phyloP scores from a whole-genome alignment of 116 monocot genomes.

The Trichopus zeylanicus region DNA sequence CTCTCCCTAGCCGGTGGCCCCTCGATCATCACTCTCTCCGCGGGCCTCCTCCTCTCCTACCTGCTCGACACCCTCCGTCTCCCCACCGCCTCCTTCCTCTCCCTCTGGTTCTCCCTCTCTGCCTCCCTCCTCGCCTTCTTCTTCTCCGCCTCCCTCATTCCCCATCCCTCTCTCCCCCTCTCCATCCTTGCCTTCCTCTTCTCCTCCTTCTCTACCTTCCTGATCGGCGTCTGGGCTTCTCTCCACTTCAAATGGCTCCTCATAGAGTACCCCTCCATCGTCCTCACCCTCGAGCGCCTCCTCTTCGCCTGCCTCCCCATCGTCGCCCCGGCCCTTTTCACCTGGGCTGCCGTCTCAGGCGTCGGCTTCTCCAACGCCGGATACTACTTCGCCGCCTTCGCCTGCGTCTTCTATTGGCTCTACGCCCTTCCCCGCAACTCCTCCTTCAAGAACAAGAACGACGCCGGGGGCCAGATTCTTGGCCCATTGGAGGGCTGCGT shows the following conservation, averaged over 20 bases:
- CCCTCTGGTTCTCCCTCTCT: slow-evolving; percentile 75
- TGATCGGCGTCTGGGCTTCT: slow-evolving; percentile 84
- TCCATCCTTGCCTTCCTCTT: slow-evolving; percentile 55
- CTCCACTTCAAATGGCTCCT: slow-evolving; percentile 87
- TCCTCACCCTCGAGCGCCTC: slow-evolving; percentile 60
- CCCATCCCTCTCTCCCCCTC: slow-evolving; percentile 37
- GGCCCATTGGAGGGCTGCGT: slow-evolving; percentile 73
- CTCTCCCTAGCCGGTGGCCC: slow-evolving; percentile 74
- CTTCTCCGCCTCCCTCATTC: slow-evolving; percentile 40
- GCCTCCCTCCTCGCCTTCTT: slow-evolving; percentile 70
- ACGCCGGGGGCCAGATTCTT: slow-evolving; percentile 51
- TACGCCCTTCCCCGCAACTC: slow-evolving; percentile 69
- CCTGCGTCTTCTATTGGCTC: slow-evolving; percentile 80
- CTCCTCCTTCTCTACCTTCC: slow-evolving; percentile 58
- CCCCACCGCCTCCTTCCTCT: slow-evolving; percentile 50
- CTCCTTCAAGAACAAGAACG: slow-evolving; percentile 31
- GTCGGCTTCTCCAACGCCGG: slow-evolving; percentile 64
- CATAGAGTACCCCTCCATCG: slow-evolving; percentile 70
- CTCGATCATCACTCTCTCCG: slow-evolving; percentile 38
- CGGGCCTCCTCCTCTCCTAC: slow-evolving; percentile 69
- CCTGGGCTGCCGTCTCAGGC: slow-evolving; percentile 71
- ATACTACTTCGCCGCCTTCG: slow-evolving; percentile 56
- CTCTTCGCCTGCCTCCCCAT: slow-evolving; percentile 84
- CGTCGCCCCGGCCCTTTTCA: slow-evolving; percentile 57
- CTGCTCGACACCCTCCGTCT: slow-evolving; percentile 71